These are phyloP conservation scores for Periconia sp. DNA, from an alignment of 2,329 filamentous ascomycete genomes.

Conservation along the genomic window DNA sequence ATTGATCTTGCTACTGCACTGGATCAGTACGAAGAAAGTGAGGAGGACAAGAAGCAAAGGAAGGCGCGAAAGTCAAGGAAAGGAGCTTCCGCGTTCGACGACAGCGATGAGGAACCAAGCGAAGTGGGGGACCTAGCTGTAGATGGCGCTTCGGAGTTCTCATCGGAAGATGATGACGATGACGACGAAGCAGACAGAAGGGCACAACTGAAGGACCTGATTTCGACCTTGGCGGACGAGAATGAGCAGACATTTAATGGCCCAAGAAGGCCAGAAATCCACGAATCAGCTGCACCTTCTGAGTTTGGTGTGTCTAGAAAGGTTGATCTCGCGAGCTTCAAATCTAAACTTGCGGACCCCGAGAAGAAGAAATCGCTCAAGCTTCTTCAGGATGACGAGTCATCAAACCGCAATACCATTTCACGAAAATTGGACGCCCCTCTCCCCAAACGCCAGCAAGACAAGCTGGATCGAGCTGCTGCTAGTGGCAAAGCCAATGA, in stretches of 20 bases:
- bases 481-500: constrained; percentile 93
- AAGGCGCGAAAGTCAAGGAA: constrained; percentile 36
- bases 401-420: constrained; percentile 61
- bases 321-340: constrained; percentile 76
- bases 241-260: constrained; percentile 41
- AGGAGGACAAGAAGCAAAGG: constrained; percentile 32
- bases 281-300: constrained; percentile 67
- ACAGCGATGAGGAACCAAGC: constrained; percentile 61
- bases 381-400: constrained; percentile 66
- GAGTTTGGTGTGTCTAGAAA: constrained; percentile 69
- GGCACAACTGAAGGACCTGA: constrained; percentile 70
- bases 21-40: constrained; percentile 54
- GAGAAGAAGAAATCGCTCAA: constrained; percentile 81
- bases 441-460: constrained; percentile 84
- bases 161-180: constrained; percentile 53
- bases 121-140: constrained; percentile 53
- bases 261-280: constrained; percentile 49
- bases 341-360: constrained; percentile 74
- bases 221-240: constrained; percentile 66
- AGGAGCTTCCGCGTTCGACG: constrained; percentile 51
- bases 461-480: constrained; percentile 77
- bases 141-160: constrained; percentile 58
- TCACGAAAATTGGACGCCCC: constrained; percentile 80
- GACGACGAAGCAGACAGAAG: constrained; percentile 58
- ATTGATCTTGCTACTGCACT: constrained; percentile 68